Evolutionary conservation across 306 rosid species (phyloP).

Genomic region (Dryas octopetala): DNA sequence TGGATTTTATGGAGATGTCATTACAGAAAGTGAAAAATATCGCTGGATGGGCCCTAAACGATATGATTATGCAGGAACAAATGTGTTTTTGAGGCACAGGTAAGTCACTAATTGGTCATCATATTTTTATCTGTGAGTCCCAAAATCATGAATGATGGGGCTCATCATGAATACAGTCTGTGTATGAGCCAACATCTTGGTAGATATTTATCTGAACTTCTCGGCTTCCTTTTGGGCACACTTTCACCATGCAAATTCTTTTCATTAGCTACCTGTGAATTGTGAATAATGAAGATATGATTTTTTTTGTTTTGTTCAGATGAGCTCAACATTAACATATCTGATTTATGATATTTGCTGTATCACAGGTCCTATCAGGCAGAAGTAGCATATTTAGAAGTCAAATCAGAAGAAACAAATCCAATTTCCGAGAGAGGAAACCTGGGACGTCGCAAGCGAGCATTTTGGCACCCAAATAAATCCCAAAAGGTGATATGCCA

Average conservation of each 20-base stretch:
- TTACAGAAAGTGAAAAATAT: constrained; percentile 85
- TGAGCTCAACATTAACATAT: background rate
- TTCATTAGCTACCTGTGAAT: background rate
- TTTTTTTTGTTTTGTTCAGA: background rate
- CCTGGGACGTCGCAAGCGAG: constrained; percentile 23
- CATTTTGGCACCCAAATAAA: constrained; percentile 29
- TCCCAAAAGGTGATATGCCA: constrained; percentile 64
- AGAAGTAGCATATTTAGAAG: constrained; percentile 75
- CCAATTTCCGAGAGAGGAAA: constrained; percentile 36
- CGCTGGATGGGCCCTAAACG: constrained; percentile 99
- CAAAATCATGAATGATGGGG: background rate
- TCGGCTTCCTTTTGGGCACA: background rate
- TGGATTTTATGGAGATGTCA: constrained; percentile 98
- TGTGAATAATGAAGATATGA: background rate
- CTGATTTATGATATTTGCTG: constrained; percentile 3
- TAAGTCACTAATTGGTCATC: constrained; percentile 20
- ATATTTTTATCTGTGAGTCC: constrained; percentile 3
- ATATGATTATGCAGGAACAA: constrained; percentile 91
- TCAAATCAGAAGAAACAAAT: constrained; percentile 56
- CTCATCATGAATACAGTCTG: background rate
- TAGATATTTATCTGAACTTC: background rate
- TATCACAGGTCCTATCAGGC: constrained; percentile 82
- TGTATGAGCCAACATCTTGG: background rate
- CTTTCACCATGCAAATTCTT: background rate
- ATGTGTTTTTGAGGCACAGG: constrained; percentile 86